phyloP scores from a whole-genome alignment of 192 early-diverging fungal species.

The Funneliformis mosseae region DNA sequence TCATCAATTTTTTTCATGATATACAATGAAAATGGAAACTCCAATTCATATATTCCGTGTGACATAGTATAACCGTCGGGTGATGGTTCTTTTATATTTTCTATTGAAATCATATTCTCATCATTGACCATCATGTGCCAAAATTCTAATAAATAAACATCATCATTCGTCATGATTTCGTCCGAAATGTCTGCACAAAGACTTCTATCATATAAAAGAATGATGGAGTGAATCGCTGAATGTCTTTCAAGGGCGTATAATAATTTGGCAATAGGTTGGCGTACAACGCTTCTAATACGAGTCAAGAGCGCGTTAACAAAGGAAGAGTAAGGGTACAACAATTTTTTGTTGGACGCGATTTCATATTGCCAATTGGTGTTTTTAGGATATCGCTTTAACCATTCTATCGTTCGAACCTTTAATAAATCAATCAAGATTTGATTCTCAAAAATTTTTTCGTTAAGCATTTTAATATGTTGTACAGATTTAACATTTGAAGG shows the following conservation, averaged over 20 bases:
- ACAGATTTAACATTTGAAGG: conserved; percentile 7
- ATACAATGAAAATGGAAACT: conserved; percentile 33
- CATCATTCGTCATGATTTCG: background rate
- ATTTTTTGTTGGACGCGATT: conserved; percentile 28
- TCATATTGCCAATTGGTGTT: conserved; percentile 26
- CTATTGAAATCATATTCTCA: conserved; percentile 23
- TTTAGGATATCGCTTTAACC: background rate
- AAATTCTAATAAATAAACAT: conserved; percentile 10
- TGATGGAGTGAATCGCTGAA: background rate
- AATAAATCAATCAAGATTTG: conserved; percentile 10
- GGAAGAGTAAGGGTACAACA: conserved; percentile 24
- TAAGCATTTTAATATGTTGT: conserved; percentile 12
- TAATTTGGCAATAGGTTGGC: conserved; percentile 26
- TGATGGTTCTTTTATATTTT: conserved; percentile 2
- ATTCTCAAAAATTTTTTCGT: background rate
- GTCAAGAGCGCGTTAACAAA: conserved; percentile 13
- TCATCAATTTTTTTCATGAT: conserved; percentile 25
- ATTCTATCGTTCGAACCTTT: conserved; percentile 1
- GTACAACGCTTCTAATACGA: conserved; percentile 7
- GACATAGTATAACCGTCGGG: conserved; percentile 24
- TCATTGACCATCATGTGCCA: conserved; percentile 19
- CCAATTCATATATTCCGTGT: background rate
- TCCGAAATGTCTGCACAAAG: no score
- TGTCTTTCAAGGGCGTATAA: conserved; percentile 20
- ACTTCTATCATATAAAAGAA: background rate